Base-by-base conservation (phyloP, 345 rosid genomes). In the Populus euphratica region DNA sequence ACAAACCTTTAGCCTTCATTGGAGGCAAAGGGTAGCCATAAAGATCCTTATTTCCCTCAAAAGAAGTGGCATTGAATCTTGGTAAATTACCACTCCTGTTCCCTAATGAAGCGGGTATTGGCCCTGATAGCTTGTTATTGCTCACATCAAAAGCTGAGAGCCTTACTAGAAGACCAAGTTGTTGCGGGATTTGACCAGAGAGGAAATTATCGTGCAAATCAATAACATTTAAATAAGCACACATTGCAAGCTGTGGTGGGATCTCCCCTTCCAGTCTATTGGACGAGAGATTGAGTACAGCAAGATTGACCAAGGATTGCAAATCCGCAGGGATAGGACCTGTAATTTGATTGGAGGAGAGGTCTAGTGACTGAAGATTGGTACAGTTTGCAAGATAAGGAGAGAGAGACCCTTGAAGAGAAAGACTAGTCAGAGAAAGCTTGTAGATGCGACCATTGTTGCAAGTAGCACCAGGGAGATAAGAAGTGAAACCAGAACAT, bases 361-460 rank as follows among this genome's bases (percentile, higher is more conserved):
- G 90, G 88, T 95, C 99, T 18, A 95, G 87, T 0, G 97, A 84
- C 77, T 95, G 99, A 52, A 95, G 94, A 74, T 93, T 93, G 21
- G 98, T 90, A 81, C 99, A 95, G 81, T 91, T 93, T 6, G 99
- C 87, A 27, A 95, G 81, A 70, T 59, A 87, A 18, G 98, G 97
- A 2, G 99, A 93, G 80, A 95, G 86, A 4, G 91, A 77, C 82
- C 99, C 99, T 62, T 87, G 91, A 16, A 95, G 90, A 47, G 92
- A 86, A 75, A 93, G 91, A 59, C 86, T 89, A 0, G 88, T 85
- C 70, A 94, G 90, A n/a, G 98, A 88, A 35, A 95, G 97, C 83
- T 95, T 95, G 86, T 93, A 95, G 86, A 95, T 83, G 62, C 99
- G 84, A 70, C 98, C 98, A 76, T 93, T 95, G 91, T 91, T 95